phyloP scores from a whole-genome alignment of 2,329 filamentous ascomycete species.

The Pseudogymnoascus verrucosus region DNA sequence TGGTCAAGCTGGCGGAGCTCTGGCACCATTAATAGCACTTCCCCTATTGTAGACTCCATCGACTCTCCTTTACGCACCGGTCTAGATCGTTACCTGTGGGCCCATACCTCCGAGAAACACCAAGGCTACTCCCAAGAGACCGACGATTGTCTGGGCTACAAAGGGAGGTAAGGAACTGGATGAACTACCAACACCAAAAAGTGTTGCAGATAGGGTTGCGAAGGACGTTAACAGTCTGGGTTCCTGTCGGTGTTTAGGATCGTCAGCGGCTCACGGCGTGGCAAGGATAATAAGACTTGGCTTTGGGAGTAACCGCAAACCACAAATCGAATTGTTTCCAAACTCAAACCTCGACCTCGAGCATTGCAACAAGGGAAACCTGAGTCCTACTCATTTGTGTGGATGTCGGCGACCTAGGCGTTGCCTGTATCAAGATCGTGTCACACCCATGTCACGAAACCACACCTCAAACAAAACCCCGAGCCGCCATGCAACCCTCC shows the following conservation, averaged over 20 bases:
- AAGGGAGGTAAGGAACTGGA: not conserved
- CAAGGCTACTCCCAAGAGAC: too few relatives aligned
- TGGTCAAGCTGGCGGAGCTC: too few relatives aligned
- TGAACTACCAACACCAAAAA: not conserved
- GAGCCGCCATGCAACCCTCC: not conserved
- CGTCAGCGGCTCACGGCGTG: not conserved
- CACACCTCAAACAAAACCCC: not conserved
- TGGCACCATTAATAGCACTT: too few relatives aligned
- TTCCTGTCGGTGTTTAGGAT: not conserved
- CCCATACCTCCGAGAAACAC: too few relatives aligned
- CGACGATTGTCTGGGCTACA: too few relatives aligned
- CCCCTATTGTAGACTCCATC: too few relatives aligned
- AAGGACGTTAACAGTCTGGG: not conserved
- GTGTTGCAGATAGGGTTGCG: not conserved
- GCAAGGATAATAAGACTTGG: not conserved
- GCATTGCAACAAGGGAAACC: not conserved
- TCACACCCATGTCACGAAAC: constrained; percentile 7
- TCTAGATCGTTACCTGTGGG: too few relatives aligned
- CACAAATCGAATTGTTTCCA: not conserved
- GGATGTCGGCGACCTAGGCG: not conserved
- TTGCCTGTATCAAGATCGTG: not conserved
- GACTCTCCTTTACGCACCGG: too few relatives aligned
- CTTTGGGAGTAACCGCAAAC: not conserved
- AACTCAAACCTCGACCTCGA: not conserved
- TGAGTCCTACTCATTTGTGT: not conserved